phyloP scores from a whole-genome alignment of 176 grass and related monocot genomes.

The Echinochloa phyllopogon region DNA sequence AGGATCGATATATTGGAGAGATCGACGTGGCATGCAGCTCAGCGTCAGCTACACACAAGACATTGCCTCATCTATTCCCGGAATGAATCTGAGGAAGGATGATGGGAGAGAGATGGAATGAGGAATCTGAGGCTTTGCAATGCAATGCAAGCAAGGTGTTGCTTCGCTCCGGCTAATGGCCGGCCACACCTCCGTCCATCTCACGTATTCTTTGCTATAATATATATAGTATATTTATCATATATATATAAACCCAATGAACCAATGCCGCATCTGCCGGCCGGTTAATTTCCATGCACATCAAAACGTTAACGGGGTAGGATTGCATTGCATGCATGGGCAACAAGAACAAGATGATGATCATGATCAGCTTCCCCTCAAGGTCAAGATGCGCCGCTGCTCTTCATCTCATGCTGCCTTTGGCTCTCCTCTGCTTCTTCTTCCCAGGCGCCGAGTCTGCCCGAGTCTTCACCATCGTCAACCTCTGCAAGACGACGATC shows the following conservation, averaged over 20 bases:
- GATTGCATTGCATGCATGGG: background rate
- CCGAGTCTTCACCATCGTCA: conserved; percentile 78
- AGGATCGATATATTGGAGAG: too few relatives aligned
- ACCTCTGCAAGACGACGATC: conserved; percentile 71
- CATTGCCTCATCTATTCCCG: too few relatives aligned
- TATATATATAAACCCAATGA: background rate
- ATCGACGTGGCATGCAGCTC: too few relatives aligned
- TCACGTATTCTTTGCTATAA: background rate
- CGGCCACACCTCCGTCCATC: background rate
- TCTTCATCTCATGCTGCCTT: background rate
- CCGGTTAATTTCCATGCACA: too few relatives aligned
- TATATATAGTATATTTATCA: background rate
- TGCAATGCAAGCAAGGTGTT: conserved; percentile 12
- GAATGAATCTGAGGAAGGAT: background rate
- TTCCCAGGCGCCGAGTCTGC: conserved; percentile 26
- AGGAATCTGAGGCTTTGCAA: background rate
- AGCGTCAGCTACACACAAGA: too few relatives aligned
- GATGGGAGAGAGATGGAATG: background rate
- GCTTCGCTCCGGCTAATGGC: background rate
- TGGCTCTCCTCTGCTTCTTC: background rate
- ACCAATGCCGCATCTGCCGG: background rate
- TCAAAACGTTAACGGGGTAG: background rate
- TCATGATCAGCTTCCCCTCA: background rate
- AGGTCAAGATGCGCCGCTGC: background rate
- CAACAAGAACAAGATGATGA: background rate